Base-by-base conservation (phyloP, 2,329 filamentous ascomycete genomes). In the Ophiocordyceps camponoti-floridani region DNA sequence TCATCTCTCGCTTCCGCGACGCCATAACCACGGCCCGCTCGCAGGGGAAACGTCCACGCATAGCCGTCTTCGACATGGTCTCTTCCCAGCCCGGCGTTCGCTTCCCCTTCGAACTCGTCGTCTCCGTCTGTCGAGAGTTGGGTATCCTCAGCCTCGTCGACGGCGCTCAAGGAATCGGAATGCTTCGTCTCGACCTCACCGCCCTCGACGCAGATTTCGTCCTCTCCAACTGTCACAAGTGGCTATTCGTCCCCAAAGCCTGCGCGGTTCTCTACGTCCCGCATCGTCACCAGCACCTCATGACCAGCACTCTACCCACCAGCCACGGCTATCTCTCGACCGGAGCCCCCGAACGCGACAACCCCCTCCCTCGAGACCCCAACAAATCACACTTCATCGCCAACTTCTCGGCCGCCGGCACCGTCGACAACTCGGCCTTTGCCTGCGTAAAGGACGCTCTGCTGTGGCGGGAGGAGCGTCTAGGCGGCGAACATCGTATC, bases 171-270 rank as follows among this genome's bases (percentile, higher is more conserved):
- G 28, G 42, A 9, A 30, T 43, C 28, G 42, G 42, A 16, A 43
- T 43, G 42, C 27, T 43, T 5, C 42, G 11, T 11, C 42, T 43
- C 12, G 42, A 43, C 28, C 28, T 43, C 27, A 14, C 30, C n/a
- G 42, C 42, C 27, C 42, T 43, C 4, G 42, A 43, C 30, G 30
- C 42, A 12, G 42, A 43, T 30, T 43, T 43, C 16, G 10, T 43
- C 28, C 42, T 43, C n/a, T 43, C 42, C 16, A 43, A 43, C 42
- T 43, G 42, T 10, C 42, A 43, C 28, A 43, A 43, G n/a, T 43
- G 42, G 42, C 42, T 43, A 16, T 43, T 18, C 16, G 30, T 33
- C 8, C 42, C 42, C 18, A 30, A 23, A n/a, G 42, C 27, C 11
- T 43, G 42, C 16, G 42, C 42, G 9, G 28, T 43, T 11, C 18